Conservation (phyloP, 441 rosid genomes). For the Eruca vesicaria region DNA sequence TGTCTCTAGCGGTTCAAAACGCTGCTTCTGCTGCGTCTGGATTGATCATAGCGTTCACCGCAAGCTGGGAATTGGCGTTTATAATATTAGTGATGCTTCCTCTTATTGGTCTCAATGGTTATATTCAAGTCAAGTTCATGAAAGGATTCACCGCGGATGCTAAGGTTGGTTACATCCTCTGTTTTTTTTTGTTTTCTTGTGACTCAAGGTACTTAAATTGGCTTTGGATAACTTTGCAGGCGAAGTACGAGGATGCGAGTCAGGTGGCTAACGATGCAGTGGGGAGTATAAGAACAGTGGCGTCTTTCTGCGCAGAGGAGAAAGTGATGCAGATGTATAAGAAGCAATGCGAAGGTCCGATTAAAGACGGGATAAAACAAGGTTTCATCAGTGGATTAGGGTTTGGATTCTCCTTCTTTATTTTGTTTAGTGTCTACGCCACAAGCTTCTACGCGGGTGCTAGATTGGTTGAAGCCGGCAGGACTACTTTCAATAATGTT, state of each 20-base stretch:
- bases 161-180: slow-evolving; percentile 38
- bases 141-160: slow-evolving; percentile 56
- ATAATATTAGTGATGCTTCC: slow-evolving; percentile 51
- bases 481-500: slow-evolving; percentile 40
- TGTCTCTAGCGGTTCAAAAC: slow-evolving; percentile 45
- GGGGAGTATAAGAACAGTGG: slow-evolving; percentile 54
- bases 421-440: slow-evolving; percentile 44
- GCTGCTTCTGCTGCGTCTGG: slow-evolving; percentile 48
- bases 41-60: slow-evolving; percentile 48
- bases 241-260: slow-evolving; percentile 55
- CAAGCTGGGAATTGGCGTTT: slow-evolving; percentile 53
- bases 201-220: background rate
- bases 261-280: slow-evolving; percentile 57
- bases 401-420: slow-evolving; percentile 45
- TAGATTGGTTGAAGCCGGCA: slow-evolving; percentile 38
- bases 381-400: slow-evolving; percentile 50
- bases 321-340: slow-evolving; percentile 49
- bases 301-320: slow-evolving; percentile 56
- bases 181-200: slow-evolving; percentile 5
- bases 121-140: slow-evolving; percentile 45
- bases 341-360: slow-evolving; percentile 51
- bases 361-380: slow-evolving; percentile 44
- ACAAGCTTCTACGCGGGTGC: slow-evolving; percentile 51
- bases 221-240: slow-evolving; percentile 33
- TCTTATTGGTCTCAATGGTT: slow-evolving; percentile 45